Conservation (phyloP, 495 filamentous ascomycete species). For the Neurospora sp. region DNA sequence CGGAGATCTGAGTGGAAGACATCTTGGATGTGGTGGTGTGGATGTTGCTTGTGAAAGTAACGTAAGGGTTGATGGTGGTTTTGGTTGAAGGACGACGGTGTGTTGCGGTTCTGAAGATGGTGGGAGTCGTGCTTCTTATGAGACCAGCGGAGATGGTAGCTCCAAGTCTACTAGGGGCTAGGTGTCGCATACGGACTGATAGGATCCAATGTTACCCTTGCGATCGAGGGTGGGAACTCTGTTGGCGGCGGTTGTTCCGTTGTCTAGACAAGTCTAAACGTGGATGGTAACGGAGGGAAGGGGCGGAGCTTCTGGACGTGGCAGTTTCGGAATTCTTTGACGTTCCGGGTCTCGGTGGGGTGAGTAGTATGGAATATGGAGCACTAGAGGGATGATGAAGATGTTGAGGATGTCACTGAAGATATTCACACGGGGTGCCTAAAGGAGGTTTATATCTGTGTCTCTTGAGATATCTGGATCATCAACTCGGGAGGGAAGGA, state of each 20-base stretch:
- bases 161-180: neutral
- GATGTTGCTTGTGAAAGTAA: conserved; percentile 7
- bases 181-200: neutral
- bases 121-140: neutral
- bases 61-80: conserved; percentile 3
- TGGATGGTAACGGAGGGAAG: neutral
- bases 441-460: neutral
- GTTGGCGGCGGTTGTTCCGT: neutral
- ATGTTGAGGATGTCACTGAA: neutral
- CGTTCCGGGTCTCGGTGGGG: neutral
- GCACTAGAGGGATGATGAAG: neutral
- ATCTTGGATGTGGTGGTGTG: conserved; percentile 9
- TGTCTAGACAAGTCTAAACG: neutral
- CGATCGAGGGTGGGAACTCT: neutral
- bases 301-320: neutral
- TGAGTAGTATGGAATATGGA: neutral
- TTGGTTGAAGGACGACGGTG: neutral
- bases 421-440: neutral
- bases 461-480: neutral
- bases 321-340: neutral
- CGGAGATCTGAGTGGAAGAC: conserved; percentile 14
- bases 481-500: neutral
- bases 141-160: conserved; percentile 3
- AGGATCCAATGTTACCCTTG: neutral
- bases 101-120: conserved; percentile 11